Conservation (phyloP, 352 stramenopile species). For the Peronosclerospora sorghi region DNA sequence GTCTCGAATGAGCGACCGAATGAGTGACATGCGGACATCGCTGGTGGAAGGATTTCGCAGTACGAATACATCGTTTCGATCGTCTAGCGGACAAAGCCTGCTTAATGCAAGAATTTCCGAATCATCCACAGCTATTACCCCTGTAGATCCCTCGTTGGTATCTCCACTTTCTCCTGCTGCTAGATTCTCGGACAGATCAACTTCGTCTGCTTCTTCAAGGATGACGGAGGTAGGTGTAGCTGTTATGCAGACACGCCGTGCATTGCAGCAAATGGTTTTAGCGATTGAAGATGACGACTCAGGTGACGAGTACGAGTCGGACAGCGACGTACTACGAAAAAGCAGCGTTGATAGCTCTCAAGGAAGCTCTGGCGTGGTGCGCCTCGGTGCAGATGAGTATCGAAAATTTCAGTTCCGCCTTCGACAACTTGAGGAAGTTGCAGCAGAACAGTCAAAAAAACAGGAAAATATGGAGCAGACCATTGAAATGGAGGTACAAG, state of each 20-base stretch:
- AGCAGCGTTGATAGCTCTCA: constrained; percentile 16
- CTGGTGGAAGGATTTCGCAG: constrained; percentile 18
- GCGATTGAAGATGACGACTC: constrained; percentile 68
- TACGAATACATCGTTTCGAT: constrained; percentile 16
- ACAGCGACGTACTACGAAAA: constrained; percentile 18
- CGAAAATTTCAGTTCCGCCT: constrained; percentile 78
- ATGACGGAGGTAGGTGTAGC: constrained; percentile 61
- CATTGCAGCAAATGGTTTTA: constrained; percentile 81
- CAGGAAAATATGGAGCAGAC: constrained; percentile 65
- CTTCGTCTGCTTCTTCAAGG: constrained; percentile 6
- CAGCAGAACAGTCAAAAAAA: constrained; percentile 53
- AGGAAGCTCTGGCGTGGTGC: constrained; percentile 27
- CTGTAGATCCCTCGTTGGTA: neutral
- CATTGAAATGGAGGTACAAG: constrained; percentile 65
- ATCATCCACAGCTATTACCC: constrained; percentile 15
- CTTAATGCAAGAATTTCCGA: constrained; percentile 23
- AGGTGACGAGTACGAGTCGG: constrained; percentile 48
- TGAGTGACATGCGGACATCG: constrained; percentile 22
- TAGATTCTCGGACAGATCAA: constrained; percentile 6
- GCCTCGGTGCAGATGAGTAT: constrained; percentile 61
- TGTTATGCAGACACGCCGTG: constrained; percentile 62
- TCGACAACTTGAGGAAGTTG: constrained; percentile 65
- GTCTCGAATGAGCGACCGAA: constrained; percentile 15
- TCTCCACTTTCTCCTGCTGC: neutral
- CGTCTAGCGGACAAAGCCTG: constrained; percentile 14